Percentiles rank a stretch among this genome's conserved stretches.
These are phyloP conservation scores for Colletotrichum liaoningense DNA, from an alignment of 2,329 filamentous ascomycete genomes.

Conservation along the genomic window DNA sequence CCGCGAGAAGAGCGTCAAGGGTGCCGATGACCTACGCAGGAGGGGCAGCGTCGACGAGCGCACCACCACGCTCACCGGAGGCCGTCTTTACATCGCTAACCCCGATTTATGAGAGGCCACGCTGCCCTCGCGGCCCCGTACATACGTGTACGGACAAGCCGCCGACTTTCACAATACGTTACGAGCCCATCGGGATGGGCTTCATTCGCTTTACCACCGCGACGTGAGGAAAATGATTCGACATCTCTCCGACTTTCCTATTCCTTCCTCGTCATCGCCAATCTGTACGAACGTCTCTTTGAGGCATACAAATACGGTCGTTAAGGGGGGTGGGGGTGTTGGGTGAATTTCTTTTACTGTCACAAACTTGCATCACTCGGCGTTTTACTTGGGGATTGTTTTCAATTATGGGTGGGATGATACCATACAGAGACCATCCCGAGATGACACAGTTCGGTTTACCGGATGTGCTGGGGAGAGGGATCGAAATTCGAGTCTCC, in stretches of 20 bases:
- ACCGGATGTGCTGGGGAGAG: not conserved
- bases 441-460: not conserved
- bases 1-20: conserved; percentile 74
- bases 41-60: conserved; percentile 87
- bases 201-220: not conserved
- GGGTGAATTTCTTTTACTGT: conserved; percentile 1
- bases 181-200: not conserved
- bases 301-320: conserved; percentile 24
- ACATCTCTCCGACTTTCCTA: conserved; percentile 2
- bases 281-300: conserved; percentile 16
- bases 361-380: conserved; percentile 29
- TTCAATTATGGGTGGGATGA: conserved; percentile 18
- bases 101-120: conserved; percentile 67
- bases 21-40: conserved; percentile 77
- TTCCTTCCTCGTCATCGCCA: not conserved
- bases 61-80: conserved; percentile 76
- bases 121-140: not conserved
- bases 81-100: conserved; percentile 86
- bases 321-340: not conserved
- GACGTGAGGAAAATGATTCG: not conserved
- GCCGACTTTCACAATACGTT: not conserved
- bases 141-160: not conserved
- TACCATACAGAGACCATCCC: conserved; percentile 32
- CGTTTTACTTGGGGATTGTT: conserved; percentile 11
- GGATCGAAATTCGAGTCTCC: conserved; percentile 4